Base-by-base conservation (phyloP, 345 rosid species). In the Jatropha curcas region DNA sequence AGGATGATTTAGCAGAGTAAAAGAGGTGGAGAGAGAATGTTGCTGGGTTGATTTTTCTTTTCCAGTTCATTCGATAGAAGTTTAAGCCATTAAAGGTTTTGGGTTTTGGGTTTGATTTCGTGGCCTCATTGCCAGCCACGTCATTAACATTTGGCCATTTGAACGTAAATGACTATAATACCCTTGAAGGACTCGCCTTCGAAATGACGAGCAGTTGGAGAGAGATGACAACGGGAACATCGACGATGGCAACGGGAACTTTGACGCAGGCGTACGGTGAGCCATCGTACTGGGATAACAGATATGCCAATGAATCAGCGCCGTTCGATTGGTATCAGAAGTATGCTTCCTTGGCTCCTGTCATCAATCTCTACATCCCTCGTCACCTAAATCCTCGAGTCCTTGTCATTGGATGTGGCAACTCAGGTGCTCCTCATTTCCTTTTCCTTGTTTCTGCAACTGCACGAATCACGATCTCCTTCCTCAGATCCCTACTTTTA, bases 301-400 rank as follows among this genome's bases (percentile, higher is more conserved):
- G 98, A 12, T 93, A 93, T 82, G 67, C 85, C 34, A 80, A 76
- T 71, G 98, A 93, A 84, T 77, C 91, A 37, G 89, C 82, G 33
- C 84, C 97, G 14, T 91, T 93, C 72, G 98, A 93, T 77, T 93
- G 98, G 98, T 93, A 91, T 76, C 97, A 93, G 76, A 93, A 89
- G 74, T 93, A 93, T 77, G 70, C 86, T 19, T 76, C 95, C 45
- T 78, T 93, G 48, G 83, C 95, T 74, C 97, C 98, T 73, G 91
- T 93, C 82, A 78, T 91, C 82, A 83, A 82, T 60, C 91, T 89
- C 74, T 93, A 88, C 81, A 60, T 82, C 65, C 90, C 98, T 71
- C 81, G 71, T 31, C 91, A 83, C 79, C 75, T 65, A 55, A 82
- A 77, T 2, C 72, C 63, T 33, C 88, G 84, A 41, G 60, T 84